Evolutionary conservation across 2,329 filamentous ascomycete genomes (phyloP).

Genomic region (Aspergillus sp.): DNA sequence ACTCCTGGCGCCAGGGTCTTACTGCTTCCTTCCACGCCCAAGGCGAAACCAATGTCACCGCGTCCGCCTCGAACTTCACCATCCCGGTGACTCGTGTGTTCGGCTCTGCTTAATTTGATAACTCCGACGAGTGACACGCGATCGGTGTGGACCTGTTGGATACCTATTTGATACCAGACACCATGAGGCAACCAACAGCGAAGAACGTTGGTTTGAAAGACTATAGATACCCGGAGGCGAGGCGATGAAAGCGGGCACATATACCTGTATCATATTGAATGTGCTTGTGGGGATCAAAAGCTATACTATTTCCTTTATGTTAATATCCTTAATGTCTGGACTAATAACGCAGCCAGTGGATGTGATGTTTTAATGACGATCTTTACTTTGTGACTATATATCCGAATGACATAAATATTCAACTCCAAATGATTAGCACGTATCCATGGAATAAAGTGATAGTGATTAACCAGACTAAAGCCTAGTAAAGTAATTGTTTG

Average conservation of each 20-base stretch:
- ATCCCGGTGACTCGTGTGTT: conserved; percentile 24
- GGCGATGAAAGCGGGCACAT: not conserved
- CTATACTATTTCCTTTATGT: not conserved
- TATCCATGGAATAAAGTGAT: no score
- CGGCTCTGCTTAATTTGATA: conserved; percentile 24
- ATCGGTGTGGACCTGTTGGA: not conserved
- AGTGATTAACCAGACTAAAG: no score
- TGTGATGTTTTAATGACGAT: not conserved
- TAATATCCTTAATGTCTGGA: conserved; percentile 3
- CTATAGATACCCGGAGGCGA: not conserved
- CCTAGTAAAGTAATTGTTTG: no score
- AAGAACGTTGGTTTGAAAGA: not conserved
- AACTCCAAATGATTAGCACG: not conserved
- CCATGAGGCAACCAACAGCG: no score
- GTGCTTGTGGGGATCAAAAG: not conserved
- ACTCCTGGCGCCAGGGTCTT: conserved; percentile 23
- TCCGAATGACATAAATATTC: not conserved
- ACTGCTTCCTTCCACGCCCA: conserved; percentile 18
- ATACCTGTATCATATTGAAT: conserved; percentile 1
- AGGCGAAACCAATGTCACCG: conserved; percentile 26
- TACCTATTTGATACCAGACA: not conserved
- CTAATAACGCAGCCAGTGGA: not conserved
- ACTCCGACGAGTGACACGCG: not conserved
- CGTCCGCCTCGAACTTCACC: conserved; percentile 18
- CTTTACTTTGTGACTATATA: conserved; percentile 5